Conservation (phyloP, 495 filamentous ascomycete species). For the Neurospora pannonica region DNA sequence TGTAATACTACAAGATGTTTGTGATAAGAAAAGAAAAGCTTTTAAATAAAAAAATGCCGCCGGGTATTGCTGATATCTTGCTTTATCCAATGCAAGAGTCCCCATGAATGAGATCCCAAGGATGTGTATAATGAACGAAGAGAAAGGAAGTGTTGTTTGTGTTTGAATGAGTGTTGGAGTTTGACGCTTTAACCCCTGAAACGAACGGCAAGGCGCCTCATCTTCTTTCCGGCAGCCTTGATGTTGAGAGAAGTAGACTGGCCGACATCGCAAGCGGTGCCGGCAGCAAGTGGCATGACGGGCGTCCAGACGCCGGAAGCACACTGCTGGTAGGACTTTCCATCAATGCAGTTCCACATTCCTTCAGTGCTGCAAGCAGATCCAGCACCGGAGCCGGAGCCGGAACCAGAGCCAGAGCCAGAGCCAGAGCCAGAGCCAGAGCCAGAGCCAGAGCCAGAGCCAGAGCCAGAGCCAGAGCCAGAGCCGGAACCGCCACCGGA, state of each 20-base stretch:
- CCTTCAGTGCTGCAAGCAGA: constrained; percentile 32
- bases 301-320: constrained; percentile 34
- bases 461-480: constrained; percentile 11
- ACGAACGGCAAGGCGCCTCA: constrained; percentile 11
- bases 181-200: constrained; percentile 18
- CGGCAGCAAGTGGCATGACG: constrained; percentile 25
- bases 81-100: not conserved
- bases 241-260: constrained; percentile 22
- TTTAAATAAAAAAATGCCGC: not conserved
- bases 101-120: not conserved
- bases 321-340: constrained; percentile 34
- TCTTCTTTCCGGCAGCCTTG: constrained; percentile 15
- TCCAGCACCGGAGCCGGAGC: constrained; percentile 16
- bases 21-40: not conserved
- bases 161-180: not conserved
- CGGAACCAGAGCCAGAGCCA: constrained; percentile 10
- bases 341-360: constrained; percentile 35
- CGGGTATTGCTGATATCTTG: not conserved
- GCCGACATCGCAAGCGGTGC: constrained; percentile 28
- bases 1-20: not conserved
- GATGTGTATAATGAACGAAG: not conserved
- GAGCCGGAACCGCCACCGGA: constrained; percentile 1
- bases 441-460: constrained; percentile 10
- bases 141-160: not conserved
- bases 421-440: constrained; percentile 8